Base-by-base conservation (phyloP, 257 asterid genomes). In the Solanum appendiculatum region DNA sequence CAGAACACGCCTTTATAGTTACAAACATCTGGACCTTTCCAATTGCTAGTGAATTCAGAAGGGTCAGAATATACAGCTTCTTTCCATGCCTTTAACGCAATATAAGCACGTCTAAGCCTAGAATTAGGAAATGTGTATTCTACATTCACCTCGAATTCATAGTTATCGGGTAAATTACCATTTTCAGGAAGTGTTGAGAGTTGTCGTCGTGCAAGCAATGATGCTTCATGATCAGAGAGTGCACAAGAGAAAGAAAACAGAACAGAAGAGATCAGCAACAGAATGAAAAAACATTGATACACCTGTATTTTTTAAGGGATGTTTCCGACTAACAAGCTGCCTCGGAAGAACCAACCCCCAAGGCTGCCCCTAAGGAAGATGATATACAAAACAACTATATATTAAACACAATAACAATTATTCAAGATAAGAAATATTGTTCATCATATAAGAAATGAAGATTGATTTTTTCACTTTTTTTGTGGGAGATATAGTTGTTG, bases 11-110 rank as follows among this genome's bases (percentile, higher is more conserved):
- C 91, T 1, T 77, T 89, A 82, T 89, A 91, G 11, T 83, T 83
- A 20, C 93, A 89, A n/a, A 91, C 91, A 77, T 89, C 86, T n/a
- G 92, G 85, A 9, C 93, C 93, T 60, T 86, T 70, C 93, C 93
- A 91, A n/a, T 88, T 89, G 75, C 74, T 42, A 7, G 91, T 91
- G 85, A 91, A 86, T 27, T 68, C 63, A 12, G 6, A 31, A 25
- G 93, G 93, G 70, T 91, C 92, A 21, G 93, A 91, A 46, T 85
- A 82, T 5, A 91, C 6, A 11, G 90, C 90, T 2, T 82, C 64
- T 39, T 89, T 89, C 93, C 90, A 91, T 2, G 92, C 90, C 56
- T 87, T 90, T 9, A 91, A 89, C 0, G 92, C 93, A 86, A 88
- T 83, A 31, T 89, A 89, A 29, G 91, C 92, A 18, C 86, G 89